Evolutionary conservation across 495 filamentous ascomycete species (phyloP).

Genomic region (Penicillium manginii): DNA sequence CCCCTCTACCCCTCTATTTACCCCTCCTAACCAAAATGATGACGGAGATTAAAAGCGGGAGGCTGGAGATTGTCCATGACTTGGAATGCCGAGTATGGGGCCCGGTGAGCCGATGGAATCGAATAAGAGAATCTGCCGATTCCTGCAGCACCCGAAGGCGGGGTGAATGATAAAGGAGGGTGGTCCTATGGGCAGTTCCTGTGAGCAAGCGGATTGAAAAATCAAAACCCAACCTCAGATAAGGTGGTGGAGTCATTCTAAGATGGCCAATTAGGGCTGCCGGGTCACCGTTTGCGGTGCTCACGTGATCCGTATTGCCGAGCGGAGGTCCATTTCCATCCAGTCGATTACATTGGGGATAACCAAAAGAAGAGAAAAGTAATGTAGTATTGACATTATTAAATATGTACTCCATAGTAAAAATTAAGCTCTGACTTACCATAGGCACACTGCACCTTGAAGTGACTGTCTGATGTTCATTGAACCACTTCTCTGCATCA

Average conservation of each 20-base stretch:
- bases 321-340: background rate
- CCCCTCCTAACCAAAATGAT: background rate
- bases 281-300: slow-evolving; percentile 14
- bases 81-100: slow-evolving; percentile 9
- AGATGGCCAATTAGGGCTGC: background rate
- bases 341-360: background rate
- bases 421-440: too few species aligned
- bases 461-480: background rate
- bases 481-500: slow-evolving; percentile 8
- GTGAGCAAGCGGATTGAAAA: slow-evolving; percentile 32
- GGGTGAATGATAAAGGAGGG: background rate
- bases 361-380: too few species aligned
- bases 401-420: too few species aligned
- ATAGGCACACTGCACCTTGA: background rate
- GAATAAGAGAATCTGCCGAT: slow-evolving; percentile 3
- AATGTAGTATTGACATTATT: too few species aligned
- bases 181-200: slow-evolving; percentile 12
- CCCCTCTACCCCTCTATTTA: slow-evolving; percentile 5
- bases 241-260: slow-evolving; percentile 21
- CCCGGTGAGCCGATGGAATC: slow-evolving; percentile 8
- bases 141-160: slow-evolving; percentile 4
- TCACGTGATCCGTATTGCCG: slow-evolving; percentile 22
- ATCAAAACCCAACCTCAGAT: slow-evolving; percentile 30
- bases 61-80: background rate
- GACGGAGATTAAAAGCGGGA: too few species aligned